Evolutionary conservation across 805 yeast genomes (phyloP).

Genomic region (Metschnikowia peoriensis): DNA sequence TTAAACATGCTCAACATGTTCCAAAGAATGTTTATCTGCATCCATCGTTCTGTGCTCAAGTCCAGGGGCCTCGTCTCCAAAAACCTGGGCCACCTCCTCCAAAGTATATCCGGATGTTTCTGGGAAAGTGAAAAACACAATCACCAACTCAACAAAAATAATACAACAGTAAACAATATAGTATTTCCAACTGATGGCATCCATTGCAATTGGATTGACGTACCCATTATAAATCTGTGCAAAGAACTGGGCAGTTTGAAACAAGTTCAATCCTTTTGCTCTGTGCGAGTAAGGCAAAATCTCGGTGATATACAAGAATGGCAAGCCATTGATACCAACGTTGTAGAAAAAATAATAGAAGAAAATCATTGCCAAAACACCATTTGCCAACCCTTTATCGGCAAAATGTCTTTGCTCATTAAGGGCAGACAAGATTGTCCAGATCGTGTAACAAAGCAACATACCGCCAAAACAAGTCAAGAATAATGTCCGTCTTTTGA

Average conservation of each 20-base stretch:
- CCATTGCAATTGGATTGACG: slow-evolving; percentile 37
- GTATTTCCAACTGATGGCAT: slow-evolving; percentile 42
- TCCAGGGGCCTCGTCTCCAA: slow-evolving; percentile 31
- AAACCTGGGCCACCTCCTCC: slow-evolving; percentile 43
- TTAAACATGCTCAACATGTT: slow-evolving; percentile 15
- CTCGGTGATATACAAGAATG: slow-evolving; percentile 47
- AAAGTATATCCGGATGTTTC: slow-evolving; percentile 44
- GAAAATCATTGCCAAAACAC: slow-evolving; percentile 52
- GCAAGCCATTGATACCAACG: slow-evolving; percentile 45
- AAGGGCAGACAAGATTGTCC: slow-evolving; percentile 46
- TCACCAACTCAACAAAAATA: slow-evolving; percentile 27
- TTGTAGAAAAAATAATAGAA: slow-evolving; percentile 43
- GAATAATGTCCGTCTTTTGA: slow-evolving; percentile 39
- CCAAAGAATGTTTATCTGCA: slow-evolving; percentile 2
- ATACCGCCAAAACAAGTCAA: slow-evolving; percentile 34
- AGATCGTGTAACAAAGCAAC: slow-evolving; percentile 37
- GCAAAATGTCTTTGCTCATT: slow-evolving; percentile 41
- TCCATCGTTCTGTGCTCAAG: slow-evolving; percentile 10
- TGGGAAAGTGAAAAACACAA: slow-evolving; percentile 35
- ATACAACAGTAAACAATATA: slow-evolving; percentile 40
- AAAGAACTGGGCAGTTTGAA: slow-evolving; percentile 21
- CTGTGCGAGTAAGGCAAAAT: slow-evolving; percentile 37
- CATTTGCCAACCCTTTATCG: slow-evolving; percentile 41
- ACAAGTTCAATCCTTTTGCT: slow-evolving; percentile 40
- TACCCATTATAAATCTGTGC: slow-evolving; percentile 24